These are phyloP conservation scores for Trichoderma sp. DNA, from an alignment of 2,329 filamentous ascomycete genomes.

Conservation along the genomic window DNA sequence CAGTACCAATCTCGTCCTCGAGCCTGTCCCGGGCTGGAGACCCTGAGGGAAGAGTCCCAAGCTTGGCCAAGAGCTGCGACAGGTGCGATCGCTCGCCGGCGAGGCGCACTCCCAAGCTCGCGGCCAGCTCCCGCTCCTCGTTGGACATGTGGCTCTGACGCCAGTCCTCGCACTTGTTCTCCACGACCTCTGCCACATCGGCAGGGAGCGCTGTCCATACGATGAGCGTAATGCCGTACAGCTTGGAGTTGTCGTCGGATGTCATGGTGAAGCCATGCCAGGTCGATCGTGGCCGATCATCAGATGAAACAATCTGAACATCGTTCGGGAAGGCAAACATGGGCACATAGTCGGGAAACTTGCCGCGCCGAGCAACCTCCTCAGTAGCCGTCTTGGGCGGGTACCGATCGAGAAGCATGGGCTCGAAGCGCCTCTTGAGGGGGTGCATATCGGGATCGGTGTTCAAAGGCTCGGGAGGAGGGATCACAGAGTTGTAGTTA, in stretches of 20 bases:
- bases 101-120: conserved; percentile 84
- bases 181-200: conserved; percentile 79
- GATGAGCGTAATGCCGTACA: conserved; percentile 89
- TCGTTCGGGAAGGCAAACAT: conserved; percentile 99
- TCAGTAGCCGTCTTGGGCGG: conserved; percentile 81
- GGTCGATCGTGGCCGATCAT: conserved; percentile 90
- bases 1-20: conserved; percentile 91
- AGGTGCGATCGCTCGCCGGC: conserved; percentile 86
- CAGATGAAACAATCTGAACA: conserved; percentile 92
- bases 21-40: conserved; percentile 78
- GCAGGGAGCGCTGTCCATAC: conserved; percentile 88
- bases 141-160: conserved; percentile 85
- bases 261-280: conserved; percentile 99
- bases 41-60: conserved; percentile 79
- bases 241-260: conserved; percentile 83
- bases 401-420: conserved; percentile 92
- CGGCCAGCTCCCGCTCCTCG: conserved; percentile 87
- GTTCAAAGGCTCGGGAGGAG: conserved; percentile 86
- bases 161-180: conserved; percentile 81
- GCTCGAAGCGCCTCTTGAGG: conserved; percentile 89
- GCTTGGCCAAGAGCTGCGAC: conserved; percentile 80
- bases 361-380: conserved; percentile 76
- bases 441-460: conserved; percentile 93
- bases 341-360: conserved; percentile 94
- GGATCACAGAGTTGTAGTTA: conserved; percentile 98